Base-by-base conservation (phyloP, 2,329 filamentous ascomycete genomes). In the Epichloe festucae region DNA sequence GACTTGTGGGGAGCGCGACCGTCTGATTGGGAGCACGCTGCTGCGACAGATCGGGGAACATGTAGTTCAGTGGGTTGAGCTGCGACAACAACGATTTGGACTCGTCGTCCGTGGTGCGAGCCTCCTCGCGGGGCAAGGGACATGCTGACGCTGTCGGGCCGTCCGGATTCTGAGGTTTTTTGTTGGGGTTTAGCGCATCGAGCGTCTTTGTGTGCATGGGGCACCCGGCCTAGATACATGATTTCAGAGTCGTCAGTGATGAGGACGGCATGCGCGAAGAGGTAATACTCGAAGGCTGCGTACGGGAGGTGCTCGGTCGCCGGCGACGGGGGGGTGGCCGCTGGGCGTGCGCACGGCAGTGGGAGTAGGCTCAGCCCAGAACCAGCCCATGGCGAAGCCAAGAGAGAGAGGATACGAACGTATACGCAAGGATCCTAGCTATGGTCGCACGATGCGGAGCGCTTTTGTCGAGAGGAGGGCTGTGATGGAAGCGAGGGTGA, bases 1-100 rank as follows among this genome's bases (percentile, higher is more conserved):
- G 86, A 6, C 82, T 78, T 2, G 90, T 85, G 0, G 90, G 87
- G 1, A 98, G 79, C 23, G 76, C 73, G 27, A 86, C 70, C 4
- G 79, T 77, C 68, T 98, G 93, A 56, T 86, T 74, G 0, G 81
- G 73, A 2, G 88, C 82, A 47, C 79, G 85, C 34, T 82, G 78
- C 70, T 97, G 91, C 6, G 90, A 91, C 45, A 97, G 75, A 55
- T 85, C 81, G 41, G 79, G 76, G 67, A 94, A 95, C 91, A 98
- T 98, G 75, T 91, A 96, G 73, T 98, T 98, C 50, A 98, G 76
- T 5, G 78, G 78, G 61, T 82, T 82, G 50, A 81, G 70, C 60
- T 75, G 77, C 3, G 78, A 79, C 10, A 81, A 64, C 19, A 76
- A 63, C 1, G 75, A 76, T 53, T 69, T 68, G 40, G 68, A 60